Evolutionary conservation across 306 rosid genomes (phyloP), one percentile per base, ranked within the genome.

Genomic region (Arachis stenosperma): DNA sequence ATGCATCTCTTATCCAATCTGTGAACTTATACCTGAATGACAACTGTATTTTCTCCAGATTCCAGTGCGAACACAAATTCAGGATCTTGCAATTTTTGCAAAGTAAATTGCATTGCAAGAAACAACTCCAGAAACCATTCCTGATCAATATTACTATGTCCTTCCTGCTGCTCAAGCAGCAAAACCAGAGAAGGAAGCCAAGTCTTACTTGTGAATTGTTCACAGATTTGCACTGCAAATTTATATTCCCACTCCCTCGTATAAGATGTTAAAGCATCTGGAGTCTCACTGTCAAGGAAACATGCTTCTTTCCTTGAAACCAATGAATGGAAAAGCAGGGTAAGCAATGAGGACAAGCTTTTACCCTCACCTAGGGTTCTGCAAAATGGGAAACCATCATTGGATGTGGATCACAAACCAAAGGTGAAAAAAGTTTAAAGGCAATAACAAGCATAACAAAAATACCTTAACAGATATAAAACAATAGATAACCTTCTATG

Each of bases 181-280:
- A 69, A 13, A 73, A 88, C 90, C 56, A 93, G 78, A 81, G 97
- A 83, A 68, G 93, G 98, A 84, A 93, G 92, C 97, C 98, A 93
- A 44, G 81, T 86, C 84, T 65, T 37, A 84, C 88, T 86, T 4
- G 96, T 63, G 81, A 81, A 89, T 52, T 91, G 96, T 72, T 84
- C 96, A 78, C 97, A 88, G 41, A 93, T 75, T 73, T 87, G 94
- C 71, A 85, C 69, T 4, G 85, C 94, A 77, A 89, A 86, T 57
- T 65, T 83, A 81, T 85, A 93, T 84, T 93, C 98, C 98, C 97
- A 89, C 83, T 89, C 96, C 70, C 70, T 69, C 9, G 75, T 60
- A 70, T 78, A 76, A 67, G 82, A 64, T 39, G 75, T 55, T 73
- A 81, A 85, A 60, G 78, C 75, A 75, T 86, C 92, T 39, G 82